Percentiles rank a stretch among this genome's conserved stretches.
These are phyloP conservation scores for Stagonosporopsis rhizophila DNA, from an alignment of 2,329 filamentous ascomycete species.

Conservation along the genomic window DNA sequence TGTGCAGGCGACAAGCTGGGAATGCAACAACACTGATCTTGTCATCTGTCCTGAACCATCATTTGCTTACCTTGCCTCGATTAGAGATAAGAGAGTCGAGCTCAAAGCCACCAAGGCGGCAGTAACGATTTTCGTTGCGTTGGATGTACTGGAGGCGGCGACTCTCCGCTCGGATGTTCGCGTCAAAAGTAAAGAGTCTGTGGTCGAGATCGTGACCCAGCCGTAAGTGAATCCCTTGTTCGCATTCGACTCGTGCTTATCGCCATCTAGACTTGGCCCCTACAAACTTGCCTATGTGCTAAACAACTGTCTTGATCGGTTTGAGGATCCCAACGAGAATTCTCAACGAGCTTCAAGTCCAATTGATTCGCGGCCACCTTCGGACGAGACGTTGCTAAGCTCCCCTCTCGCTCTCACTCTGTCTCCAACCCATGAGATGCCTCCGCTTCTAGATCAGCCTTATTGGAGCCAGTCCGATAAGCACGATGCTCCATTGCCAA, in stretches of 20 bases:
- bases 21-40: constrained; percentile 33
- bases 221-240: constrained; percentile 30
- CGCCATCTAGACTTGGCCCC: constrained; percentile 37
- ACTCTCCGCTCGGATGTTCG: constrained; percentile 44
- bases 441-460: constrained; percentile 1
- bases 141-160: constrained; percentile 44
- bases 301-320: constrained; percentile 40
- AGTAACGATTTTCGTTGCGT: constrained; percentile 41
- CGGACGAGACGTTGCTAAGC: neutral
- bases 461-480: constrained; percentile 2
- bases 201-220: constrained; percentile 46
- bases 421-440: constrained; percentile 1
- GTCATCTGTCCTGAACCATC: constrained; percentile 45
- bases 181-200: constrained; percentile 35
- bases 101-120: constrained; percentile 29
- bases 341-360: constrained; percentile 1
- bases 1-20: constrained; percentile 34
- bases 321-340: constrained; percentile 32
- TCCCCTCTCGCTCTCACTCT: neutral
- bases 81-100: constrained; percentile 23
- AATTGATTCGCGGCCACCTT: neutral
- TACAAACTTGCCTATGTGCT: constrained; percentile 42
- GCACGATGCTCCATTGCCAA: neutral
- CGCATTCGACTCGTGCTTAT: neutral
- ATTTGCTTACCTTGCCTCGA: constrained; percentile 39